Base-by-base conservation (phyloP, 2,329 filamentous ascomycete species). In the Aspergillus udagawae region DNA sequence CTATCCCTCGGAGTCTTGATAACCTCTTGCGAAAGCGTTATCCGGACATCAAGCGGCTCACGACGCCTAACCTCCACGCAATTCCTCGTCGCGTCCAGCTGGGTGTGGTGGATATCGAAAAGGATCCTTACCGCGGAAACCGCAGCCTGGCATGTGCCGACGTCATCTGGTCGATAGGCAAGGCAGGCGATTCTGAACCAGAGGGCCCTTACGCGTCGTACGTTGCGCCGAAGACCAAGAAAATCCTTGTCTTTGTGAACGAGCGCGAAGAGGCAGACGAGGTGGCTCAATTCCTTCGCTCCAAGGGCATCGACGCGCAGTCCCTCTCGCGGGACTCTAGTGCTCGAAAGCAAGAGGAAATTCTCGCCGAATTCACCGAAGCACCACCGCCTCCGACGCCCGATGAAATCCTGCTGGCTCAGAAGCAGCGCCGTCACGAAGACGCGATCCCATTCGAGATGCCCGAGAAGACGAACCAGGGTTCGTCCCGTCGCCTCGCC, bases 201-300 rank as follows among this genome's bases (percentile, higher is more conserved):
- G 60, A 60, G 27, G 65, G 67, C 3, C 67, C 67, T 10, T 73
- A 76, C 52, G 70, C 70, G 3, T 62, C 61, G 6, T 73, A 70
- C 54, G 68, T 69, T 52, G 66, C 63, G 7, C 77, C 87, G 4
- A 86, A 89, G 57, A 82, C 90, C 25, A 94, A 94, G 72, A 89
- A 91, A 60, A 89, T 99, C 67, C 85, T 97, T 56, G 92, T 97
- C 3, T 97, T 97, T 68, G 93, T 97, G 72, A 97, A 97, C 73
- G 92, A 97, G 79, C 89, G 94, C 38, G 92, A 96, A 70, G 91
- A 90, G 70, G 91, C 93, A 0, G 83, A 89, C 56, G 86, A 92
- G 68, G 82, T 99, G 0, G 87, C 92, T 12, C 77, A 86, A 1
- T 99, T 90, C 71, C 85, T 99, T 0, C 78, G 80, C 12, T 84